phyloP scores from a whole-genome alignment of 129 eudicot species.

The Cynara cardunculus region DNA sequence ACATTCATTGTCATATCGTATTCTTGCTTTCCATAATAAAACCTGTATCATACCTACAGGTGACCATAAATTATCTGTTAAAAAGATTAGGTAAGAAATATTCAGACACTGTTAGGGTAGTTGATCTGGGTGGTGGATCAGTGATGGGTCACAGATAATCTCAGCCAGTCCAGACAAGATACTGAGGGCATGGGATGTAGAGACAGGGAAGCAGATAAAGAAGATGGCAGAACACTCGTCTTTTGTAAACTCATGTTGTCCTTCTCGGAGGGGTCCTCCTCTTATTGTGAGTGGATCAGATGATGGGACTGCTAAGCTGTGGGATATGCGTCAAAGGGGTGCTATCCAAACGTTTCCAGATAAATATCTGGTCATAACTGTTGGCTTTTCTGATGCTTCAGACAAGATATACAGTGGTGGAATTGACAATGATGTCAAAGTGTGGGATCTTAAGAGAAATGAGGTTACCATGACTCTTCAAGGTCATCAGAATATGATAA shows the following conservation, averaged over 20 bases:
- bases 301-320: conserved; percentile 95
- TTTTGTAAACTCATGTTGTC: conserved; percentile 88
- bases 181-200: conserved; percentile 90
- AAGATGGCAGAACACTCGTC: conserved; percentile 87
- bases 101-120: conserved; percentile 62
- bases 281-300: conserved; percentile 91
- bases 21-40: neutral
- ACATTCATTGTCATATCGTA: neutral
- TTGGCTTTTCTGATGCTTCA: too few relatives aligned
- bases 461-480: too few relatives aligned
- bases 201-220: conserved; percentile 86
- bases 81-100: conserved; percentile 72
- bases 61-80: conserved; percentile 80
- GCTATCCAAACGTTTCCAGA: conserved; percentile 92
- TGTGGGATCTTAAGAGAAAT: too few relatives aligned
- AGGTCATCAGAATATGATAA: too few relatives aligned
- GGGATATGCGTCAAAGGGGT: conserved; percentile 97
- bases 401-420: too few relatives aligned
- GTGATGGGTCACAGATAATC: conserved; percentile 5
- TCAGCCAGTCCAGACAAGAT: conserved; percentile 96
- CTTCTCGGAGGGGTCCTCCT: conserved; percentile 95
- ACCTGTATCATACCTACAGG: conserved; percentile 39
- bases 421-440: too few relatives aligned
- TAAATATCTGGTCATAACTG: conserved; percentile 80
- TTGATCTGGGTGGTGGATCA: neutral